Conservation (phyloP, 2,329 filamentous ascomycete genomes). For the Aspergillus clavatus region DNA sequence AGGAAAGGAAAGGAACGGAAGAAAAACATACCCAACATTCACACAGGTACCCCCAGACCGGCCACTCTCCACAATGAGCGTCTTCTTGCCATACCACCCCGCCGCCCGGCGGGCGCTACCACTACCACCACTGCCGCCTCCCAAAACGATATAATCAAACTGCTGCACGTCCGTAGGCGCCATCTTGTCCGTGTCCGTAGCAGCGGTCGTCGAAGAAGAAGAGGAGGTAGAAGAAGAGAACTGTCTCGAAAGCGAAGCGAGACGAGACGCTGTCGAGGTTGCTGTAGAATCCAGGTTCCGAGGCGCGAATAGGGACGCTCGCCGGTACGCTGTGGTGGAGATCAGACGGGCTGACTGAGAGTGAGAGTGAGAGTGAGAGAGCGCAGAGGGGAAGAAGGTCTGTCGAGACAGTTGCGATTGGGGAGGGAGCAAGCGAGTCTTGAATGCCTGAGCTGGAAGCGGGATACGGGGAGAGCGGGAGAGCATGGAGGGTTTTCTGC, state of each 20-base stretch:
- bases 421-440: constrained; percentile 10
- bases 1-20: background rate
- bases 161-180: constrained; percentile 43
- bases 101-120: constrained; percentile 47
- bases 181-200: constrained; percentile 36
- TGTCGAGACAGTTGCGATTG: no score
- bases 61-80: constrained; percentile 48
- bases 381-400: no score
- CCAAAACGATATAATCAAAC: constrained; percentile 54
- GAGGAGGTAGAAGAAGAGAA: constrained; percentile 33
- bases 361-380: no score
- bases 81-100: constrained; percentile 50
- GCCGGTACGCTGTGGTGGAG: constrained; percentile 8
- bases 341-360: constrained; percentile 8
- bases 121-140: constrained; percentile 51
- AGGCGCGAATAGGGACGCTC: background rate
- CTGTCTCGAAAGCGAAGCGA: constrained; percentile 39
- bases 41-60: constrained; percentile 48
- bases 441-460: constrained; percentile 16
- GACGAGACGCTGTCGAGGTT: constrained; percentile 25
- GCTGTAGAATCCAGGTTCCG: constrained; percentile 22
- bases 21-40: constrained; percentile 47
- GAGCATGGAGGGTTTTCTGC: constrained; percentile 15
- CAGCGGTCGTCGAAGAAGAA: constrained; percentile 12
- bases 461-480: constrained; percentile 13